Evolutionary conservation across 495 filamentous ascomycete species (phyloP), one percentile per base, ranked within the genome.

Genomic region (Hypoxylon rickii): DNA sequence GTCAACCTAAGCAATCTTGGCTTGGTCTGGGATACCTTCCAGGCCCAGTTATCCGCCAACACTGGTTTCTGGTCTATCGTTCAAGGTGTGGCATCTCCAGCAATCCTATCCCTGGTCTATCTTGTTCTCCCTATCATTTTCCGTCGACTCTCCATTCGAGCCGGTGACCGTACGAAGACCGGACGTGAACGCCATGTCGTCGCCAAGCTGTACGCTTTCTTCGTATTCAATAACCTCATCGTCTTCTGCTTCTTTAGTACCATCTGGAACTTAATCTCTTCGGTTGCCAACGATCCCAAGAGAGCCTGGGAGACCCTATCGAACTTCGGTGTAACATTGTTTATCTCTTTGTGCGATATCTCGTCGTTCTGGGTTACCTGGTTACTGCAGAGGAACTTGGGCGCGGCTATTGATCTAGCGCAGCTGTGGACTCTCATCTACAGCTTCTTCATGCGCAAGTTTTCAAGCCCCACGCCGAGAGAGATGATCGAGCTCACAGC

Each of bases 151-250:
- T 83, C 89, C 1, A 86, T 90, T 36, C 78, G 78, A 52, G 86
- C 86, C 16, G 95, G 94, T 53, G 93, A 97, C 68, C 78, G 84
- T 52, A 95, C 89, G 32, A 97, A 97, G 68, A 95, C 92, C 2
- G 89, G 89, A 15, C 83, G 94, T 26, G 94, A 98, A 61, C 82
- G 90, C n/a, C 92, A 97, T 69, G 94, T 98, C 58, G 82, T 92
- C 20, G 83, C 84, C 44, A 94, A 96, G 66, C 80, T 99, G 1
- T 99, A 96, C 70, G 79, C 90, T 11, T 99, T 99, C 73, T 97
- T 97, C 74, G 84, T 97, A 39, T 89, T 99, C 81, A 99, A 99
- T 78, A 97, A 97, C 67, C 74, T 97, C 39, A 72, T 97, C 62
- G 85, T 97, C 51, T 97, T 97, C 74, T 95, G 92, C 15, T 73